A percentile compares a stretch with the other conserved stretches of the same genome.
Evolutionary conservation across 148 eudicot species (phyloP).

Genomic region (Diospyros kaki): DNA sequence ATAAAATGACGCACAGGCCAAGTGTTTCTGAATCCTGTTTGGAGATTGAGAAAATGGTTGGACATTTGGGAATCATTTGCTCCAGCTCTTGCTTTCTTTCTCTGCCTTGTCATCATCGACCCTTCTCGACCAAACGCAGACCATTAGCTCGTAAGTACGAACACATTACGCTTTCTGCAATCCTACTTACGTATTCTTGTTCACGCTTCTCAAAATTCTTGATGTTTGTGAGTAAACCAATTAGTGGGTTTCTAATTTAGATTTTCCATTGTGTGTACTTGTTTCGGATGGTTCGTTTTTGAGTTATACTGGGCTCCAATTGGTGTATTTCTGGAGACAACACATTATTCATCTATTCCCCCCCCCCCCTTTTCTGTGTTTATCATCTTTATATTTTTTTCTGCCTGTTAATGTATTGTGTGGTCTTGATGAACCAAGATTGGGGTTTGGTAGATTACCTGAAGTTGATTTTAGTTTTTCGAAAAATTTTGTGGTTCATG

Average conservation of each 20-base stretch:
- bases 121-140: slow-evolving; percentile 17
- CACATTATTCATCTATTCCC: background rate
- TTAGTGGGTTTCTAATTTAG: background rate
- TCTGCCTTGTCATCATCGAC: slow-evolving; percentile 14
- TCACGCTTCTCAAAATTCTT: background rate
- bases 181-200: background rate
- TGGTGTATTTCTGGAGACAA: background rate
- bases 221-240: background rate
- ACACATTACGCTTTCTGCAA: background rate
- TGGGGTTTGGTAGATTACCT: background rate
- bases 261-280: background rate
- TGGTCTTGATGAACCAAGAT: background rate
- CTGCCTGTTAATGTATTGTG: background rate
- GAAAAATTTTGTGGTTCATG: background rate
- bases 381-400: background rate
- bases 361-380: background rate
- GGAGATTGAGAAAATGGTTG: slow-evolving; percentile 6
- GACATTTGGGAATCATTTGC: slow-evolving; percentile 18
- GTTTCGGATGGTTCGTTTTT: background rate
- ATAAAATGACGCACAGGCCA: too few species aligned
- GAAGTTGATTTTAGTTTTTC: background rate
- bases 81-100: slow-evolving; percentile 24
- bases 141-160: slow-evolving; percentile 22
- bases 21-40: too few species aligned
- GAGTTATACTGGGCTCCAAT: background rate